Evolutionary conservation across 805 yeast species (phyloP).

Genomic region (Ogataea siamensis): DNA sequence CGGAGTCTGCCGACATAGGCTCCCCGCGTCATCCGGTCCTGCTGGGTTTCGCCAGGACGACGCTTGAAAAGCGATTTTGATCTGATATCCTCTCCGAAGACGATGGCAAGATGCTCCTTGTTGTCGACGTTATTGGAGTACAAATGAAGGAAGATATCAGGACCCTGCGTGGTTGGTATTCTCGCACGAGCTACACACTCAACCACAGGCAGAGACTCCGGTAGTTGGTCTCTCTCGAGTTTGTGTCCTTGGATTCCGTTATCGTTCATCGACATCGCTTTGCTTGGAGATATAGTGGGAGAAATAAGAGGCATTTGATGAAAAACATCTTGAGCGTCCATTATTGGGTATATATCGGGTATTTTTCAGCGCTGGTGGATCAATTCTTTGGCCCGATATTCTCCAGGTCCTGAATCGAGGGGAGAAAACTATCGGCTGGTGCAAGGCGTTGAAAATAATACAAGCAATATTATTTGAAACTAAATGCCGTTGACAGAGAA

Average conservation of each 20-base stretch:
- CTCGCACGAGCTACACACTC: conserved; percentile 91
- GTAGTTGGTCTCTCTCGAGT: conserved; percentile 41
- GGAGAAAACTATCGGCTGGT: conserved; percentile 2
- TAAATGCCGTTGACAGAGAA: conserved; percentile 25
- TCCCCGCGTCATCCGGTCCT: conserved; percentile 96
- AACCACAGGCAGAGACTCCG: conserved; percentile 66
- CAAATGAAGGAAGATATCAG: conserved; percentile 88
- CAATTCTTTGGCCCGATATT: background rate
- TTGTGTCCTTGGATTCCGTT: conserved; percentile 9
- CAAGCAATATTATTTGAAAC: conserved; percentile 3
- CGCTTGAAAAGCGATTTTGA: conserved; percentile 66
- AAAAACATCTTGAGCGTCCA: conserved; percentile 27
- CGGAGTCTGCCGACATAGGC: conserved; percentile 88
- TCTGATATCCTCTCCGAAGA: conserved; percentile 88
- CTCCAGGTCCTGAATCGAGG: conserved; percentile 1
- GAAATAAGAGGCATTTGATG: conserved; percentile 40
- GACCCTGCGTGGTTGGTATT: conserved; percentile 93
- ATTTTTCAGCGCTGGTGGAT: background rate
- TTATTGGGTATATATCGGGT: background rate
- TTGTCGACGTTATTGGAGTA: conserved; percentile 83
- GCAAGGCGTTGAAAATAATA: conserved; percentile 1
- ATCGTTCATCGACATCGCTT: conserved; percentile 11
- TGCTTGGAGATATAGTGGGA: conserved; percentile 37
- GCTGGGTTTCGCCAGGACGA: conserved; percentile 73
- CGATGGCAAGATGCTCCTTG: conserved; percentile 96